Evolutionary conservation across 2,329 filamentous ascomycete genomes (phyloP), one percentile per base, ranked within the genome.

Genomic region (Epicoccum sorghinum): DNA sequence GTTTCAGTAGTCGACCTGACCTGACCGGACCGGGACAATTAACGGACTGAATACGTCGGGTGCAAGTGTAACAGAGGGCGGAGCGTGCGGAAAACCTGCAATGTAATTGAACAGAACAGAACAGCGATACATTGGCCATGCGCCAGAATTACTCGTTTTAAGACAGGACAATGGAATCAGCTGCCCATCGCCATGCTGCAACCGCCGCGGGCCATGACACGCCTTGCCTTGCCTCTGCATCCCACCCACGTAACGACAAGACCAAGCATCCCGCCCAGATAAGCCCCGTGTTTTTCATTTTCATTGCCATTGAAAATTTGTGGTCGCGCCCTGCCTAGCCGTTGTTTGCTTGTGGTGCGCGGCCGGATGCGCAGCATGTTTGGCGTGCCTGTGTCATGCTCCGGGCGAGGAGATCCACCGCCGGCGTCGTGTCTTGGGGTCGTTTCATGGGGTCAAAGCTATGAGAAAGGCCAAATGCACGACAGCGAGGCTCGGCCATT

Each of bases 301-400:
- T 57, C 61, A 65, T 45, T 57, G 39, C 54, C 38, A 61, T 65
- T 66, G 58, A 66, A 70, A 66, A 64, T 64, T 61, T 60, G 33
- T 59, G 53, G 56, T 56, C 48, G 41, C 57, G 55, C 52, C 51
- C 58, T 61, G 62, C 55, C 57, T 62, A 56, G 57, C 39, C 42
- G 46, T 54, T 27, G 38, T 43, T 55, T 53, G 39, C 51, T 18
- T 38, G 50, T 58, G 43, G 56, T 65, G 60, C 66, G 63, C 66
- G 64, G 66, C 64, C 64, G 62, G 64, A 51, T 63, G 32, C 40
- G 29, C 35, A 46, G 41, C 3, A 41, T 24, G 53, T 40, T 32
- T 55, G 57, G 64, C 54, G 59, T 29, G 27, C 6, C 27, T 18
- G 27, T 60, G 41, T 58, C 61, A 58, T 44, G 50, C 48, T 45